These are phyloP conservation scores for Botryosphaeria dothidea DNA, from an alignment of 2,329 filamentous ascomycete species.

Conservation along the genomic window DNA sequence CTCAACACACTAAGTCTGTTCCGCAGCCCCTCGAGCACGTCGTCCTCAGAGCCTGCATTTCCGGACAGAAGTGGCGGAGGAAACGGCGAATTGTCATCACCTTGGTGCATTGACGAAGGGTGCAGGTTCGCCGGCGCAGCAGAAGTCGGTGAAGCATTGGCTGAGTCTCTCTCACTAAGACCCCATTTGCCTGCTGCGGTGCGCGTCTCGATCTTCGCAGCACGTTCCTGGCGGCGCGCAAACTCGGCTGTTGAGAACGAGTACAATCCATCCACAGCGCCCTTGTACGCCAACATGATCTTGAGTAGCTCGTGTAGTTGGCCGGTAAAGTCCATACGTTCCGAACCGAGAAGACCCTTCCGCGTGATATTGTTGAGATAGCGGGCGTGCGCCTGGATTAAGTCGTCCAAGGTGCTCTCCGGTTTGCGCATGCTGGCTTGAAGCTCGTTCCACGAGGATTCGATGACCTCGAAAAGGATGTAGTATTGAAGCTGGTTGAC, in stretches of 20 bases:
- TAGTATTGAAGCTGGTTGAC: conserved; percentile 97
- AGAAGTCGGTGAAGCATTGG: conserved; percentile 27
- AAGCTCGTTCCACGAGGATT: conserved; percentile 90
- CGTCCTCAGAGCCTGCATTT: conserved; percentile 39
- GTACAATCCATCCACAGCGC: conserved; percentile 91
- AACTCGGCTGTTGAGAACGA: conserved; percentile 95
- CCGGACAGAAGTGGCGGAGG: conserved; percentile 38
- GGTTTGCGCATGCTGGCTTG: conserved; percentile 80
- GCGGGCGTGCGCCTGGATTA: conserved; percentile 86
- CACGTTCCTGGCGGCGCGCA: conserved; percentile 82
- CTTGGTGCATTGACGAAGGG: conserved; percentile 27
- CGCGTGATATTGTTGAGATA: conserved; percentile 95
- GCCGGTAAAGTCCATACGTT: conserved; percentile 72
- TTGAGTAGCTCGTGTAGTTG: conserved; percentile 92
- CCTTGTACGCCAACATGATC: conserved; percentile 90
- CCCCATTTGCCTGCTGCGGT: conserved; percentile 68
- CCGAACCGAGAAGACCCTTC: conserved; percentile 85
- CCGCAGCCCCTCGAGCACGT: conserved; percentile 70
- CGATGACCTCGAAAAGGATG: conserved; percentile 97
- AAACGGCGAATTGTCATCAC: conserved; percentile 46
- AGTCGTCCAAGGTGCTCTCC: conserved; percentile 88
- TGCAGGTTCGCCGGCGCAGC: conserved; percentile 31
- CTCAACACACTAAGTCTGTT: conserved; percentile 72
- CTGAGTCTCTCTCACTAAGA: conserved; percentile 54
- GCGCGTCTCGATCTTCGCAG: conserved; percentile 68